A percentile compares a stretch with the other conserved stretches of the same genome.
Evolutionary conservation across 768 basidiomycete genomes (phyloP).

Genomic region (Russula sp.): DNA sequence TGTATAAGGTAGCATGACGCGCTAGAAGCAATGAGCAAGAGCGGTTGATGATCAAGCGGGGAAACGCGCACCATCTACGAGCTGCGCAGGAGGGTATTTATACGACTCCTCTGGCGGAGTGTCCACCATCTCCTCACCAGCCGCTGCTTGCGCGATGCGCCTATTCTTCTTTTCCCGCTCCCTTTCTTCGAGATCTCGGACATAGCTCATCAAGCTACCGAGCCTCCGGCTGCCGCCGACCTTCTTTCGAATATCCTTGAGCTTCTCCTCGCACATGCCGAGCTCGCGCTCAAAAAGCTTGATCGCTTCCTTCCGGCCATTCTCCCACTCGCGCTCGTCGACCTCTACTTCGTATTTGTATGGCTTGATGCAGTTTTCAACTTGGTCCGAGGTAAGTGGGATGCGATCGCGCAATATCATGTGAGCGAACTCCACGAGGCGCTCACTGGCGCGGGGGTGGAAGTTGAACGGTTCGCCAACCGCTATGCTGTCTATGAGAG

Average conservation of each 20-base stretch:
- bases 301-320: conserved; percentile 68
- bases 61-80: conserved; percentile 72
- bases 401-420: conserved; percentile 89
- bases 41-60: background rate
- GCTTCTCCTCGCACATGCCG: conserved; percentile 74
- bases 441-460: conserved; percentile 85
- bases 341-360: conserved; percentile 99
- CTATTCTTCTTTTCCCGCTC: conserved; percentile 58
- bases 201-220: conserved; percentile 70
- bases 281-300: conserved; percentile 83
- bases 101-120: conserved; percentile 51
- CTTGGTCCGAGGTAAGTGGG: conserved; percentile 93
- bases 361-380: conserved; percentile 99
- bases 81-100: conserved; percentile 85
- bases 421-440: conserved; percentile 89
- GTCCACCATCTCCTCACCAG: conserved; percentile 34
- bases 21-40: conserved; percentile 42
- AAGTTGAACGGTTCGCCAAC: conserved; percentile 84
- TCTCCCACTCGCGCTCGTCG: conserved; percentile 87
- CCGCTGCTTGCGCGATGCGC: conserved; percentile 38
- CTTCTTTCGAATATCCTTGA: conserved; percentile 80
- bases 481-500: conserved; percentile 86
- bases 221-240: conserved; percentile 85
- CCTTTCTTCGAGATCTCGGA: conserved; percentile 73
- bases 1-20: conserved; percentile 86